Base-by-base conservation (phyloP, 352 stramenopile species). In the Phytopythium oedochilum region DNA sequence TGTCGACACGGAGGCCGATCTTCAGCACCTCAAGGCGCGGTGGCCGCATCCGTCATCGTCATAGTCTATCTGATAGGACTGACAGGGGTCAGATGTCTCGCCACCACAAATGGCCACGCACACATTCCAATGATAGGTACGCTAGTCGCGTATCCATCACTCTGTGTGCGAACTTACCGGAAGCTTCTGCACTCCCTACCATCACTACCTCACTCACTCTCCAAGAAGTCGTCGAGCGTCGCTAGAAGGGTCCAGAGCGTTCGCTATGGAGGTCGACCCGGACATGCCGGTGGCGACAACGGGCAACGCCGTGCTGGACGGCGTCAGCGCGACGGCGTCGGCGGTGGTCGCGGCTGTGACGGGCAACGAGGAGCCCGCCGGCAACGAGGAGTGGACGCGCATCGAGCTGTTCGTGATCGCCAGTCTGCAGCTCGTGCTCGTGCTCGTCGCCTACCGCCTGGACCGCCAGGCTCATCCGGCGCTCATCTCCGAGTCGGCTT, bases 401-500 rank as follows among this genome's bases (percentile, higher is more conserved):
- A 67, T 88, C 28, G 81, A 90, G 62, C 73, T 94, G 18, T 89
- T 88, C 35, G 71, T 84, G 48, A 91, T 89, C 53, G 85, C 85
- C 10, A 88, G 74, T 56, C 71, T 94, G 49, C 85, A 94, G 69
- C 70, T 94, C 23, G 65, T 82, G 50, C 68, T 94, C 55, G 83
- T 94, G 58, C 68, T 92, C 31, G 80, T 94, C 6, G 69, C 82
- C 43, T 94, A 92, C 58, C 85, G 85, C 5, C 61, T 94, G 35
- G 85, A 92, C 53, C 77, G 83, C 9, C 72, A 76, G 28, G 66
- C 82, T 45, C 68, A 77, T 31, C 78, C 83, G 3, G 70, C 74
- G 53, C 60, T 94, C 17, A 86, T 94, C 54, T 92, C 85, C 23
- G 83, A 92, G 64, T 94, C 85, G 3, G 82, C 79, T 10, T 85